Evolutionary conservation across 208 protist genomes (phyloP), one percentile per base, ranked within the genome.

Genomic region (Leptomonas pyrrhocoris): DNA sequence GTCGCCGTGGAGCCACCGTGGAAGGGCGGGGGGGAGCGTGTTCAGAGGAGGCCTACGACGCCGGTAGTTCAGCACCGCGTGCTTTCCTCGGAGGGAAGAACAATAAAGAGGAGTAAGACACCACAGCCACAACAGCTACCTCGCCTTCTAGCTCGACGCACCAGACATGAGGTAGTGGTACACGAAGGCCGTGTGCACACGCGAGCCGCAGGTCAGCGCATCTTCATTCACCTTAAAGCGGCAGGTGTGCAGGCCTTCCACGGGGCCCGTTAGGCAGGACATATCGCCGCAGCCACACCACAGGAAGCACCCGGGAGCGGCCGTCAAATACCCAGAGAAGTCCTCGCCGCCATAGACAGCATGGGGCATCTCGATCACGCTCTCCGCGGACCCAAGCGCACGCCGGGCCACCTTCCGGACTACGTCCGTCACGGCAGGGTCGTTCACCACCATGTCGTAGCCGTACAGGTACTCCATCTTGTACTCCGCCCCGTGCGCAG

Each of bases 401-500:
- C 64, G 57, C 56, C 45, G 49, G 48, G 80, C 65, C 55, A 75
- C 59, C 65, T 65, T 73, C 16, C 71, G 71, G 59, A 82, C 70
- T 59, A 49, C 48, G 12, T 74, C 72, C 51, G 76, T 85, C 38
- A 83, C 75, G 4, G 62, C 60, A 28, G 63, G 31, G 31, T 90
- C 75, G 57, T 90, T 85, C 53, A 79, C 73, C 27, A 85, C 83
- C 57, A 83, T 79, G 46, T 80, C 79, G 73, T 86, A 85, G 42
- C 78, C 81, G 56, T 79, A 62, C 50, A 77, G 36, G 45, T 77
- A 77, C 50, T 30, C 60, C 16, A 81, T 61, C 2, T 59, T 53
- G 58, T 84, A 74, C 43, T 69, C 64, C 30, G 79, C 79, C 0
- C 71, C 78, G 75, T 90, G 81, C 18, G 80, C 80, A 18, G 60